A percentile compares a stretch with the other conserved stretches of the same genome.
These are phyloP conservation scores for Lentinula sp. DNA, from an alignment of 768 basidiomycete species.

Conservation along the genomic window DNA sequence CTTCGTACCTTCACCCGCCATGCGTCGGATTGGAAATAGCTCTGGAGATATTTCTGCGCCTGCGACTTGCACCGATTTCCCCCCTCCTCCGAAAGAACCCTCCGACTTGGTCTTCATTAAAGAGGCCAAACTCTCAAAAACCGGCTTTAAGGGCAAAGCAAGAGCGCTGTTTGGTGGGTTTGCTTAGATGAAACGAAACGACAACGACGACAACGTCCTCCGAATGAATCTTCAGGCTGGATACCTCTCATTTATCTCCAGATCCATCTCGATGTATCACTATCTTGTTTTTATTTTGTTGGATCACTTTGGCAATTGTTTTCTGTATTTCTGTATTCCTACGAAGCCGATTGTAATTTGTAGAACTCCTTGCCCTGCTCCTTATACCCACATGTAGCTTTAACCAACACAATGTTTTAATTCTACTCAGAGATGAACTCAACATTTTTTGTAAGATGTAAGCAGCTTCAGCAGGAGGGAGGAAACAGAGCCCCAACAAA, in stretches of 20 bases:
- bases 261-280: background rate
- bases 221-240: background rate
- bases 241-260: background rate
- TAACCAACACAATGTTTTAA: too few species aligned
- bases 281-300: background rate
- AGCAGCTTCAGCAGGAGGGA: too few species aligned
- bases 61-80: background rate
- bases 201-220: background rate
- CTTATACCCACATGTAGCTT: background rate
- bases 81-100: background rate
- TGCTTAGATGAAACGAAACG: background rate
- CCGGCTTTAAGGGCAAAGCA: background rate
- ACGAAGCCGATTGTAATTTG: background rate
- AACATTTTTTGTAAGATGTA: too few species aligned
- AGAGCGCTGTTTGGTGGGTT: constrained; percentile 5
- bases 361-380: background rate
- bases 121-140: background rate
- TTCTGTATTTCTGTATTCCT: background rate
- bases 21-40: background rate
- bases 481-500: too few species aligned
- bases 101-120: background rate
- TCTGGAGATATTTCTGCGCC: constrained; percentile 1
- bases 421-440: too few species aligned
- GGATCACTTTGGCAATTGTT: background rate
- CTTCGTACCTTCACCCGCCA: background rate